These are phyloP conservation scores for Priceomyces haplophilus DNA, from an alignment of 805 yeast genomes.

Conservation along the genomic window DNA sequence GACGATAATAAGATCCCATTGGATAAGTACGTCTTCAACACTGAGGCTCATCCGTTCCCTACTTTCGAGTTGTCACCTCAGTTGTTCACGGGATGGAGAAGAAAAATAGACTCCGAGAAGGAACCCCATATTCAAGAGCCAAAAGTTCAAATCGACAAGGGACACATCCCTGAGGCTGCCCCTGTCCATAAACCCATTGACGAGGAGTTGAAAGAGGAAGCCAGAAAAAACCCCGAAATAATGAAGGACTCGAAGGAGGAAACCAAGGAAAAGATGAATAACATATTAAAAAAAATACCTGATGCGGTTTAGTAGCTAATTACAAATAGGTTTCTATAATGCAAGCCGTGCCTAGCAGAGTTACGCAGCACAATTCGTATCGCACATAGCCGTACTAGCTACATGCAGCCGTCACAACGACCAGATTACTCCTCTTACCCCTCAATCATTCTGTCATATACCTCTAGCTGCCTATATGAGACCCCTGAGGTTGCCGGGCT, in stretches of 20 bases:
- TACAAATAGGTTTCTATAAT: too few species aligned
- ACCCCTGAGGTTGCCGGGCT: too few species aligned
- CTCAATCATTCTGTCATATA: too few species aligned
- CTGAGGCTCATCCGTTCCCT: constrained; percentile 96
- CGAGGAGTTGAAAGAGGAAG: constrained; percentile 33
- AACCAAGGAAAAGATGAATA: constrained; percentile 22
- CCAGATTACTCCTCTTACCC: too few species aligned
- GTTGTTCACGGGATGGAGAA: constrained; percentile 63
- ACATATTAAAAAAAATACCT: constrained; percentile 14
- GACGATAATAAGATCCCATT: constrained; percentile 62
- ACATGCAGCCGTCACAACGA: too few species aligned
- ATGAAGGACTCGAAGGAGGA: constrained; percentile 24
- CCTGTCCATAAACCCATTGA: constrained; percentile 39
- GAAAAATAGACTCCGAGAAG: constrained; percentile 25
- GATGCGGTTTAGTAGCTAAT: not conserved
- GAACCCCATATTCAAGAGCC: constrained; percentile 15
- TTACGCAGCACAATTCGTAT: too few species aligned
- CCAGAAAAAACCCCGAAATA: constrained; percentile 32
- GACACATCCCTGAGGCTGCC: constrained; percentile 38
- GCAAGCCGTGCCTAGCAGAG: too few species aligned
- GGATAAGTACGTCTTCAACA: constrained; percentile 72
- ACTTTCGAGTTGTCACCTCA: constrained; percentile 48
- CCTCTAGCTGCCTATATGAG: too few species aligned
- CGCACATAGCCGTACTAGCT: too few species aligned
- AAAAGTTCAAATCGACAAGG: constrained; percentile 20